Evolutionary conservation across 352 stramenopile genomes (phyloP), one percentile per base, ranked within the genome.

Genomic region (Peronosclerospora sorghi): DNA sequence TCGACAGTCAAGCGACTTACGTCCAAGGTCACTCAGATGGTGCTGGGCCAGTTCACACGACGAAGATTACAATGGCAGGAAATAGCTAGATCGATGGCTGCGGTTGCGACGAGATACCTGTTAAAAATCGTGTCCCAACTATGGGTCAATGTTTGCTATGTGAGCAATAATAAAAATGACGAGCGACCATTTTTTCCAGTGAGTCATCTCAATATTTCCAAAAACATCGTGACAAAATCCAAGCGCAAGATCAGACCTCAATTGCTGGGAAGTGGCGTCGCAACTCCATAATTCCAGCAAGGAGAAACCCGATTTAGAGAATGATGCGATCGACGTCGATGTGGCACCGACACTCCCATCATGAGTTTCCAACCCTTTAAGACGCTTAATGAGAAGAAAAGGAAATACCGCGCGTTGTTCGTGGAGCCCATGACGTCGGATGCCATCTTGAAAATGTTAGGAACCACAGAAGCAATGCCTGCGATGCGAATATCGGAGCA

Each of bases 111-210:
- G 10, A 39, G 65, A 0, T 59, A 46, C 20, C 57, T 78, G 14
- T 29, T 91, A 4, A 65, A 86, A 26, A 81, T 91, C 24, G 79
- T 88, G n/a, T 83, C 73, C 12, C 75, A 84, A 48, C 56, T 88
- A n/a, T 91, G 79, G 79, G 79, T 91, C 7, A 85, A 91, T 35
- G 74, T 69, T 6, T 91, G 79, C 47, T 79, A 78, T 28, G 67
- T 80, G 45, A 83, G 72, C 44, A 80, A 86, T 39, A 56, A 68
- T n/a, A 50, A 56, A 50, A 19, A 77, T 62, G 65, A 71, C 24
- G 79, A 91, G 54, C 65, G 58, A 10, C 58, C 65, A 23, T 91
- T 83, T 40, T 91, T 91, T n/a, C n/a, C 41, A 2, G 64, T 86
- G 35, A 76, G 63, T 48, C 76, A 81, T 35, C 42, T 55, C 15